These are phyloP conservation scores for Puccinia novopanici DNA, from an alignment of 1,284 basidiomycete genomes.

Conservation along the genomic window DNA sequence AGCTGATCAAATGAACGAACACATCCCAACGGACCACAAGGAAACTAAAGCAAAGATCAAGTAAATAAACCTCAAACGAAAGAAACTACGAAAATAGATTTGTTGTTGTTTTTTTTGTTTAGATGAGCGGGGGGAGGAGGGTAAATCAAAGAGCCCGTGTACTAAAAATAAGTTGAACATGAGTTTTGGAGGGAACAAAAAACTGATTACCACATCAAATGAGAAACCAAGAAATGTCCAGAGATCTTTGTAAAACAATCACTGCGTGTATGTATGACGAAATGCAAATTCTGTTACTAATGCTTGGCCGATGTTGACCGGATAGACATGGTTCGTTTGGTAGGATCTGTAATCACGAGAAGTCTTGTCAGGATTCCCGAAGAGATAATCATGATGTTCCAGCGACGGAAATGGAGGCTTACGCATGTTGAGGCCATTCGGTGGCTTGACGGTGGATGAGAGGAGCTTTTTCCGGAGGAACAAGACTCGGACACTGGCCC, in stretches of 20 bases:
- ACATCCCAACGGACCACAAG: too few relatives aligned
- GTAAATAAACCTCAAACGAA: too few relatives aligned
- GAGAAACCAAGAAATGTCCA: background rate
- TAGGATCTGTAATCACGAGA: conserved; percentile 18
- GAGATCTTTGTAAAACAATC: too few relatives aligned
- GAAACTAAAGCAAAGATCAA: too few relatives aligned
- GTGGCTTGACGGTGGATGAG: conserved; percentile 67
- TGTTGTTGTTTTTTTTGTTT: too few relatives aligned
- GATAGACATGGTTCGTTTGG: conserved; percentile 51
- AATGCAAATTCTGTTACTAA: background rate
- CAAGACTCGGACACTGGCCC: conserved; percentile 67
- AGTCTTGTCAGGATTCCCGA: background rate
- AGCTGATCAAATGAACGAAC: too few relatives aligned
- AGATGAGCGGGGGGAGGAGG: too few relatives aligned
- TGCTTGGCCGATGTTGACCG: conserved; percentile 43
- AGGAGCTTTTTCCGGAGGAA: conserved; percentile 66
- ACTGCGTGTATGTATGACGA: background rate
- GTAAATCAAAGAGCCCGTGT: too few relatives aligned
- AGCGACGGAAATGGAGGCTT: conserved; percentile 5
- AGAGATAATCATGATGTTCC: background rate
- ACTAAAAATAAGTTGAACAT: too few relatives aligned
- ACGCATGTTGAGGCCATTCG: conserved; percentile 59
- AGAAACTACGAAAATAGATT: too few relatives aligned
- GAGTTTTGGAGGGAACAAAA: too few relatives aligned
- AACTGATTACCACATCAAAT: too few relatives aligned